Evolutionary conservation across 164 flowering plant species (phyloP), one percentile per base, ranked within the genome.

Genomic region (Saururus chinensis): DNA sequence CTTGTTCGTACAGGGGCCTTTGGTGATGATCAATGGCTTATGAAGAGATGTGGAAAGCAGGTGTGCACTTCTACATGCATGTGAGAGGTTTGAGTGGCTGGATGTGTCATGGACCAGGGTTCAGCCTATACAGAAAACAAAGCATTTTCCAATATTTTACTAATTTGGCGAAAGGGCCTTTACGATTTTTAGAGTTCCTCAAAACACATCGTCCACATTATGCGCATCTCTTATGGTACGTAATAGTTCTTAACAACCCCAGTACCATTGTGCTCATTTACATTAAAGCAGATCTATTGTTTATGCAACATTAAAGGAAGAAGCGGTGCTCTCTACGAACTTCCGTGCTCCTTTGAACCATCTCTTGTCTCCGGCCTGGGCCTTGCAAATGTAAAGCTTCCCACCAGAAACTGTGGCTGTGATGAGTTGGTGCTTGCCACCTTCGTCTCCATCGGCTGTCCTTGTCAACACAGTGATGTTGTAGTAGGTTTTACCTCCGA

Each of bases 361-460:
- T 84, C 99, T 85, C 91, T 93, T 93, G 83, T 91, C 99, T 35
- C 99, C 99, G 0, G 99, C 99, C 73, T 93, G 97, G 0, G 91
- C 97, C 82, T 93, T 93, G 85, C 92, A 88, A 45, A 93, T 87
- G 81, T 85, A 93, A 7, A 93, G 96, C 81, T 93, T 93, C 0
- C 99, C 97, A 21, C 82, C 81, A 0, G 78, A 66, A 12, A 93
- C 96, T 0, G 92, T 78, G 51, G 99, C 96, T 0, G 78, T 74
- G 13, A 93, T 88, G 24, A 93, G 56, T 40, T 86, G 99, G 76
- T 93, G 99, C 70, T 90, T 93, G 65, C 99, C 99, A 0, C 99
- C 99, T 71, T 93, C 99, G 60, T 88, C 92, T 67, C 99, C 99
- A 26, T 93, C 99, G 0, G 99, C 99, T 4, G 99, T 93, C 72